A percentile compares a stretch with the other conserved stretches of the same genome.
These are phyloP conservation scores for Aspergillus tamarii DNA, from an alignment of 2,329 filamentous ascomycete genomes.

Conservation along the genomic window DNA sequence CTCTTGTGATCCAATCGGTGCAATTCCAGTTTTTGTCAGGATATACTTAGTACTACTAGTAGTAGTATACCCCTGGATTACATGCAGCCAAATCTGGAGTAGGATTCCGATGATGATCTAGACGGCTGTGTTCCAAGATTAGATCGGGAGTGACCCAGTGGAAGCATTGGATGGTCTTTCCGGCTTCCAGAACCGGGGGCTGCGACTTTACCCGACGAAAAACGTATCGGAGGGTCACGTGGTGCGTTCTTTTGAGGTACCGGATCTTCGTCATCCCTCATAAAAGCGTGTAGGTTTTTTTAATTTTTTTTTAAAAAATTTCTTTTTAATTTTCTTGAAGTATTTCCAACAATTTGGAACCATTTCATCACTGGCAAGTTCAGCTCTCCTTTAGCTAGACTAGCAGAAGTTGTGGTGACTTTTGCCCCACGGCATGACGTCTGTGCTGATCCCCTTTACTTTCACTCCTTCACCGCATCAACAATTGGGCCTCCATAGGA, in stretches of 20 bases:
- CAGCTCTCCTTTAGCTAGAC: not conserved
- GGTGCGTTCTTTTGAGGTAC: slow-evolving; percentile 12
- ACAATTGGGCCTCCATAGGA: slow-evolving; percentile 21
- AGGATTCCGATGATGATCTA: not conserved
- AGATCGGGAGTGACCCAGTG: not conserved
- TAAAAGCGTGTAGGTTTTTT: not conserved
- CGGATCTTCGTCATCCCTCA: not conserved
- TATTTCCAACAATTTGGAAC: not conserved
- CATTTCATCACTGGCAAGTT: not conserved
- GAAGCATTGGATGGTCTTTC: not conserved
- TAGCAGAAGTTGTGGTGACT: not conserved
- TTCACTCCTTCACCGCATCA: slow-evolving; percentile 29
- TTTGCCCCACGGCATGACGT: slow-evolving; percentile 30
- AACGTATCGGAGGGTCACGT: slow-evolving; percentile 22
- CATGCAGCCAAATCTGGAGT: slow-evolving; percentile 4
- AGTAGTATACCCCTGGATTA: not conserved
- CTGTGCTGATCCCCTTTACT: slow-evolving; percentile 14
- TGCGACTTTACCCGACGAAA: slow-evolving; percentile 29
- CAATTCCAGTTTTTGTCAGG: not conserved
- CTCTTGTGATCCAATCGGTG: not conserved
- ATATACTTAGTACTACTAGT: not conserved
- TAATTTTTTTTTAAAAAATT: not conserved
- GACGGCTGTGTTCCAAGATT: not conserved
- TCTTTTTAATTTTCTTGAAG: not conserved
- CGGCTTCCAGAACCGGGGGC: slow-evolving; percentile 7